Evolutionary conservation across 179 eudicot genomes (phyloP), one percentile per base, ranked within the genome.

Genomic region (Amaranthus tricolor): DNA sequence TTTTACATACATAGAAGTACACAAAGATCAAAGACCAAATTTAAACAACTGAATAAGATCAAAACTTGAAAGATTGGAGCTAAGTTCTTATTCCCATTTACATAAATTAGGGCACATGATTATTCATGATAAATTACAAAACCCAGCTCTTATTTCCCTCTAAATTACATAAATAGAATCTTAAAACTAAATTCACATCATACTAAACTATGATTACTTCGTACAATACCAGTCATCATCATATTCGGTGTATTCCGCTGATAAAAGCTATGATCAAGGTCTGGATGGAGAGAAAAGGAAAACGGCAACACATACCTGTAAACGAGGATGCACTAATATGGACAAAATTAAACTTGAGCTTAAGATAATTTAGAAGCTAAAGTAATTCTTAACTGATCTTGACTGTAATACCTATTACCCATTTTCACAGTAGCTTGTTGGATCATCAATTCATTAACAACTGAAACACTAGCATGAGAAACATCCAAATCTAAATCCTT

Each of bases 381-480:
- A 8, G 83, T 79, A 76, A 77, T 70, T 68, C 84, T 82, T 2
- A 92, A 92, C 76, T 90, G 93, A 6, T 92, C 97, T 58, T 85
- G 91, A 8, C 90, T 85, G 78, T 85, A 92, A 77, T 86, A 82
- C 54, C 88, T 66, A 50, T 74, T 85, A 3, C 85, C 87, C 97
- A 92, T 89, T 79, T 82, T 90, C 51, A 89, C 94, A 0, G 90
- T 90, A 0, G 92, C 88, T 74, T 92, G 97, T 64, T 89, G 97
- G 71, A 90, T 86, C 97, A 92, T 92, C 86, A 89, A 62, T 17
- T 92, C 97, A 51, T 90, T 88, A 24, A 90, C 93, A 0, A 90
- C 96, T 1, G 96, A 90, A 0, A 92, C 88, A 49, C 93, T 89
- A 0, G 93, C 96, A 17, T 92, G 92, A 2, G 80, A 79, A 0